Conservation (phyloP, 441 rosid genomes). For the Pelargonium australe region DNA sequence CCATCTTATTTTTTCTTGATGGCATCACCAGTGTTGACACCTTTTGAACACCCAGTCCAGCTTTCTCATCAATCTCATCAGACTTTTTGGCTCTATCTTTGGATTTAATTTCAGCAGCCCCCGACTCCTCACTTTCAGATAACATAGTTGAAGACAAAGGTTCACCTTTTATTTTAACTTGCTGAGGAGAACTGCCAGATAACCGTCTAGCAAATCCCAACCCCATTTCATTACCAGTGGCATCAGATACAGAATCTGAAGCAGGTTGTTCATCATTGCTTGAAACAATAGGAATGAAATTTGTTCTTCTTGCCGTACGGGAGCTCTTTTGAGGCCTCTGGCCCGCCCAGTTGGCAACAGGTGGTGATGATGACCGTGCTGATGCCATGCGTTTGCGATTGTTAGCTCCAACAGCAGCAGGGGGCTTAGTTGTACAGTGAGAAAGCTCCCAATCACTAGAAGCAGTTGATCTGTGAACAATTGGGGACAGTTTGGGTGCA, state of each 20-base stretch:
- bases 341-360: conserved; percentile 83
- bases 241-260: conserved; percentile 70
- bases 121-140: conserved; percentile 94
- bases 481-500: conserved; percentile 66
- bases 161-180: conserved; percentile 63
- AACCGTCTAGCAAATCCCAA: conserved; percentile 63
- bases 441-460: conserved; percentile 84
- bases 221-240: conserved; percentile 57
- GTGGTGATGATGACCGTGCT: conserved; percentile 76
- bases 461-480: conserved; percentile 62
- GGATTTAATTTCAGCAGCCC: conserved; percentile 67
- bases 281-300: conserved; percentile 63
- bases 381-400: conserved; percentile 74
- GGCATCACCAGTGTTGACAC: conserved; percentile 49
- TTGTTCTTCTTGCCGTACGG: conserved; percentile 88
- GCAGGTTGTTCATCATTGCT: conserved; percentile 67
- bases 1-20: conserved; percentile 74
- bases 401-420: conserved; percentile 56
- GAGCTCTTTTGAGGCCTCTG: conserved; percentile 91
- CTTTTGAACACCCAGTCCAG: conserved; percentile 59
- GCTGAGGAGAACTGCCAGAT: conserved; percentile 67
- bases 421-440: conserved; percentile 73
- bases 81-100: conserved; percentile 68
- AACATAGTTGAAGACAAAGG: conserved; percentile 58
- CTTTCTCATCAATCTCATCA: conserved; percentile 66